These are phyloP conservation scores for Daldinia sp. DNA, from an alignment of 2,329 filamentous ascomycete genomes.

Conservation along the genomic window DNA sequence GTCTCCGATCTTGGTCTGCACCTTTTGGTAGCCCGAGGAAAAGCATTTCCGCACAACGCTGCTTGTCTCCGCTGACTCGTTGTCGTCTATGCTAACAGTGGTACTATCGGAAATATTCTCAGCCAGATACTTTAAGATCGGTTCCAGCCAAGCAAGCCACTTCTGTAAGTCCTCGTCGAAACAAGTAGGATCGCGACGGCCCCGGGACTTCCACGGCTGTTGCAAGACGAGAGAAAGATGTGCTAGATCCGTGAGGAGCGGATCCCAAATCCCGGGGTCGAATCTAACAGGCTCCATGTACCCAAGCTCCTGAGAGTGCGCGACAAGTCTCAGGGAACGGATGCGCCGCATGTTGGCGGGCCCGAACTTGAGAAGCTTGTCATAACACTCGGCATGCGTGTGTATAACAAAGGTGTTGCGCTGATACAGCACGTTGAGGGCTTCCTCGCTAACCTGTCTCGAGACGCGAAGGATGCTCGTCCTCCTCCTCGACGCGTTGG, in stretches of 20 bases:
- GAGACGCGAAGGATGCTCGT: conserved; percentile 9
- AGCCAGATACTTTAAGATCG: conserved; percentile 8
- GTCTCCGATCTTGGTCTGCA: conserved; percentile 14
- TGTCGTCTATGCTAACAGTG: conserved; percentile 9
- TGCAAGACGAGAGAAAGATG: conserved; percentile 5
- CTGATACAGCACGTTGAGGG: conserved; percentile 11
- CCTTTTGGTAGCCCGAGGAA: neutral
- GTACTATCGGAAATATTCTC: conserved; percentile 5
- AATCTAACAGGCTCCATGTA: neutral
- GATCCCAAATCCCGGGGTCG: neutral
- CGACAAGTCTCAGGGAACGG: conserved; percentile 7
- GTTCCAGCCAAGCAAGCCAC: conserved; percentile 5
- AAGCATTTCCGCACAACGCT: conserved; percentile 4
- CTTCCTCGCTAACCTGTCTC: conserved; percentile 5
- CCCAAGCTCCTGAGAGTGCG: neutral
- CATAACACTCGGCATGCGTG: conserved; percentile 1
- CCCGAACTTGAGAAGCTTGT: conserved; percentile 10
- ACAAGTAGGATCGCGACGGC: neutral
- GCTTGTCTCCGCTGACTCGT: conserved; percentile 3
- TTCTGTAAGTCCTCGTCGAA: neutral
- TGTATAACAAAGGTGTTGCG: conserved; percentile 6
- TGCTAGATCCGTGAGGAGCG: conserved; percentile 4
- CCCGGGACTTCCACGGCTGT: conserved; percentile 1
- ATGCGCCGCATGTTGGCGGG: conserved; percentile 8
- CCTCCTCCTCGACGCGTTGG: neutral